Evolutionary conservation across 73 alveolate species (phyloP).

Genomic region (Paramecium tetraurelia): DNA sequence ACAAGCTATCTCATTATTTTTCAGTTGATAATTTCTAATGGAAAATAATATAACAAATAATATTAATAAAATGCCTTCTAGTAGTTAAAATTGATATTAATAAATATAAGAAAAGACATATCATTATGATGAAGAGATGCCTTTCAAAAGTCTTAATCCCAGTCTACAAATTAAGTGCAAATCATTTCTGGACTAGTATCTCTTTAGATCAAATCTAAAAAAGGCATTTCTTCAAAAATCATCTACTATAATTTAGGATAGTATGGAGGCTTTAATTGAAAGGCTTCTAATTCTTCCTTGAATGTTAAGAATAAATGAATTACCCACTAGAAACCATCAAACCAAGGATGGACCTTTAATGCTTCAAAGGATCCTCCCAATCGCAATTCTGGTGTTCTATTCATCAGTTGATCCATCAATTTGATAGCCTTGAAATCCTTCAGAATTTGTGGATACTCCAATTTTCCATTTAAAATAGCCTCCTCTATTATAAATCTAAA

Average conservation of each 20-base stretch:
- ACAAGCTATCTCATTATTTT: not conserved
- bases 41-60: too few species aligned
- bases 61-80: not conserved
- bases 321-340: constrained; percentile 58
- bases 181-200: constrained; percentile 34
- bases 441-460: constrained; percentile 44
- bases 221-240: not conserved
- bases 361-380: constrained; percentile 58
- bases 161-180: constrained; percentile 37
- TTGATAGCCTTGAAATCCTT: constrained; percentile 53
- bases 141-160: constrained; percentile 65
- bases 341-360: constrained; percentile 63
- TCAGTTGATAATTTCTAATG: not conserved
- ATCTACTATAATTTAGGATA: not conserved
- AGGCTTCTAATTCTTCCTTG: constrained; percentile 11
- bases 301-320: not conserved
- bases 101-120: not conserved
- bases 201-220: constrained; percentile 8
- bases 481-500: constrained; percentile 67
- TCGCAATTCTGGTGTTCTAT: constrained; percentile 58
- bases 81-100: not conserved
- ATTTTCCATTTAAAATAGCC: constrained; percentile 46
- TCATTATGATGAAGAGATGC: not conserved
- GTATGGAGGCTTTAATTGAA: constrained; percentile 52
- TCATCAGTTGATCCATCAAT: constrained; percentile 51